phyloP scores from a whole-genome alignment of 2,329 filamentous ascomycete species.

The Lojkania enalia region DNA sequence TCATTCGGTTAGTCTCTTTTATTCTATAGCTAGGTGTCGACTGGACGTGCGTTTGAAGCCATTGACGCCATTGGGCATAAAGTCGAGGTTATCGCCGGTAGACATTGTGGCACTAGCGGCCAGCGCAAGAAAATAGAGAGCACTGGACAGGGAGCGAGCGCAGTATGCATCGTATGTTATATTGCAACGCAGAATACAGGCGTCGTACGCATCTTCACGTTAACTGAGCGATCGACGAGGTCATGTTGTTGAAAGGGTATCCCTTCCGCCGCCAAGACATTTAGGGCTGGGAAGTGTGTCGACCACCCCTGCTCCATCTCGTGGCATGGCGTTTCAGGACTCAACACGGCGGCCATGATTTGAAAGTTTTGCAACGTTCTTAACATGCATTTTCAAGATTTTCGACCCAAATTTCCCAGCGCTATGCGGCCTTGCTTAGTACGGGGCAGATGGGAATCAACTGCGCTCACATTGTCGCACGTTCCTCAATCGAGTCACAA shows the following conservation, averaged over 20 bases:
- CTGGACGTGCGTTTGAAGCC: conserved; percentile 33
- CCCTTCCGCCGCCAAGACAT: not conserved
- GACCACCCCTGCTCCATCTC: too few species aligned
- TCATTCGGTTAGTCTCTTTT: conserved; percentile 15
- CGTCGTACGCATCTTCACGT: not conserved
- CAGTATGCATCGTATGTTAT: not conserved
- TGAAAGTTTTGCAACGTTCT: too few species aligned
- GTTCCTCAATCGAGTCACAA: too few species aligned
- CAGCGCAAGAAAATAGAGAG: conserved; percentile 8
- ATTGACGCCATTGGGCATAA: conserved; percentile 17
- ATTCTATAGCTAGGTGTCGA: not conserved
- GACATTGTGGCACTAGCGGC: conserved; percentile 26
- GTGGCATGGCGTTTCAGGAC: too few species aligned
- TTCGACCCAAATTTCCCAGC: too few species aligned
- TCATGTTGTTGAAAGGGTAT: not conserved
- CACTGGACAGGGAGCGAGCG: not conserved
- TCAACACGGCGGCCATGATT: too few species aligned
- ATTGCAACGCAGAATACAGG: too few species aligned
- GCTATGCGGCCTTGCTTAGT: too few species aligned
- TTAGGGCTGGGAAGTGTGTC: too few species aligned
- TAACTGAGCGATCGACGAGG: not conserved
- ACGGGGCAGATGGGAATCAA: too few species aligned
- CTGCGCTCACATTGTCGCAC: too few species aligned
- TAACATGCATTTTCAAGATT: too few species aligned
- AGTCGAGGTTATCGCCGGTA: conserved; percentile 29